Base-by-base conservation (phyloP, 768 basidiomycete species). In the Rhodosporidiobolus odoratus region DNA sequence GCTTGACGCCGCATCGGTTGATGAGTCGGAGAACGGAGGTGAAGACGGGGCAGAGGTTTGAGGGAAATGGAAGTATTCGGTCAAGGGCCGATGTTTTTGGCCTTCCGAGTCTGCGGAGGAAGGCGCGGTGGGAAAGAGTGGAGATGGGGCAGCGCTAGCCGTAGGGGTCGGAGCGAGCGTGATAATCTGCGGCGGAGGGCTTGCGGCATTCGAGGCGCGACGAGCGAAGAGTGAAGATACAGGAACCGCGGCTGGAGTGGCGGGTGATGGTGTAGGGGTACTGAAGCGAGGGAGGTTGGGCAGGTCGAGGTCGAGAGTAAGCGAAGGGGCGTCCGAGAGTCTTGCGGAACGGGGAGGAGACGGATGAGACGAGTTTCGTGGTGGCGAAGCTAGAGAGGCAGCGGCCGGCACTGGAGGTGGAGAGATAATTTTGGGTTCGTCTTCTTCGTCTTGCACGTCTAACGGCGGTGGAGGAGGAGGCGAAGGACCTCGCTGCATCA, bases 81-180 rank as follows among this genome's bases (percentile, higher is more conserved):
- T n/a, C n/a, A n/a, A n/a, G n/a, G n/a, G n/a, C n/a, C n/a, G 9
- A 30, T 10, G 27, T 6, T 12, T 30, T 53, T 53, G 12, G 9
- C 30, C 52, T 30, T 53, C 52, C 21, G 48, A 15, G 48, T 13
- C 48, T 13, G 48, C 15, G 48, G 12, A 9, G 27, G 48, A 53
- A 27, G 58, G 17, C 43, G 21, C 43, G 43, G 43, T 43, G 3
- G 30, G 41, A 12, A 58, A 15, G 12, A 58, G 37, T 13, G 58
- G 58, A 15, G 16, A 19, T 4, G 58, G 58, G n/a, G 58, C 58
- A 10, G 58, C 58, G 27, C 41, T 43, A 3, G 27, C 58, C 2
- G 58, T 59, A 2, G 58, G 58, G 4, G 58, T 59, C 16, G 58
- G 58, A 2, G 58, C 58, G 17, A 59, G 58, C 17, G 58, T 59